phyloP scores from a whole-genome alignment of 768 basidiomycete genomes.

The Bullera alba region DNA sequence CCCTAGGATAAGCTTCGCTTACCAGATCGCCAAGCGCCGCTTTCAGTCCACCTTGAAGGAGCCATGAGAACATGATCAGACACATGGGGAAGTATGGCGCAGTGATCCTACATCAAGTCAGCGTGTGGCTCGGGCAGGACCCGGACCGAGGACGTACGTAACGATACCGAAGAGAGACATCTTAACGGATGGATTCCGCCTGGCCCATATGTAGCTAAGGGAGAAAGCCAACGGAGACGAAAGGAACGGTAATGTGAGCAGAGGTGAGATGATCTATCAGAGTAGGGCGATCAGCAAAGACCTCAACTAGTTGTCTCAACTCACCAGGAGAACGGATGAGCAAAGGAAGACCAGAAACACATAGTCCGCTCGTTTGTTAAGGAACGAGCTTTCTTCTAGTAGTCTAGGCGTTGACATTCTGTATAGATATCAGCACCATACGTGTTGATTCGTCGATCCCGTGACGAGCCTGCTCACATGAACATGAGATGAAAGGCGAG shows the following conservation, averaged over 20 bases:
- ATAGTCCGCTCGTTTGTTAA: constrained; percentile 84
- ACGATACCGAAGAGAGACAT: constrained; percentile 92
- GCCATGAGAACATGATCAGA: constrained; percentile 69
- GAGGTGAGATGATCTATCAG: constrained; percentile 66
- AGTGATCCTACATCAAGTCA: constrained; percentile 56
- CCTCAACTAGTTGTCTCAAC: constrained; percentile 31
- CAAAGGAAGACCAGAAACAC: constrained; percentile 87
- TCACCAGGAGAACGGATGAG: constrained; percentile 74
- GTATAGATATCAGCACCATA: neutral
- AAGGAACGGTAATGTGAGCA: constrained; percentile 86
- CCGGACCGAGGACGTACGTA: constrained; percentile 50
- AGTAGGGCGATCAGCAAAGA: neutral
- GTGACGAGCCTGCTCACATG: constrained; percentile 61
- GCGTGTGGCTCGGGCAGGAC: neutral
- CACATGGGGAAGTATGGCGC: constrained; percentile 92
- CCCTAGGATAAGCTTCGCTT: constrained; percentile 3
- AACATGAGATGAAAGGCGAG: constrained; percentile 97
- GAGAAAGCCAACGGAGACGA: constrained; percentile 89
- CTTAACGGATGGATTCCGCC: constrained; percentile 87
- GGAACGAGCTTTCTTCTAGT: constrained; percentile 94
- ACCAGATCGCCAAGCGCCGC: constrained; percentile 42
- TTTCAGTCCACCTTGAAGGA: constrained; percentile 39
- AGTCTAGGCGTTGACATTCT: constrained; percentile 96
- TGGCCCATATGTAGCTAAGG: constrained; percentile 94
- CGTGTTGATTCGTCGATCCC: neutral